Evolutionary conservation across 108 stramenopile species (phyloP).

Genomic region (Fragilaria crotonensis): DNA sequence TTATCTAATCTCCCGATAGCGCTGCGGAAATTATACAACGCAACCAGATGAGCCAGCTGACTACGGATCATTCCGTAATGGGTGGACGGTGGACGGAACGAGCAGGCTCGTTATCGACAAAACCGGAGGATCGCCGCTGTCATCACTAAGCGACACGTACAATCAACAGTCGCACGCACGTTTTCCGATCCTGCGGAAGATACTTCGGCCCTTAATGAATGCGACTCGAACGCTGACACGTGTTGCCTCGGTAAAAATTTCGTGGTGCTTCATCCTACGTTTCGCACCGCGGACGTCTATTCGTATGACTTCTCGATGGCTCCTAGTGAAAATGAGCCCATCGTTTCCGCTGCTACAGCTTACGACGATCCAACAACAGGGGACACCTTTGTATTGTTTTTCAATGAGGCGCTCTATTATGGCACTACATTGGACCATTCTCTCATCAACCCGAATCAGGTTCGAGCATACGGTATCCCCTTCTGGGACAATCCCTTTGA

Average conservation of each 20-base stretch:
- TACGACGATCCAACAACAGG: conserved; percentile 12
- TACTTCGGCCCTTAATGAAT: too few species aligned
- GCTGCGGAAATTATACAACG: too few species aligned
- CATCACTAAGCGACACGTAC: too few species aligned
- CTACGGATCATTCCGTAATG: background rate
- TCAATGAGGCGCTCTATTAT: conserved; percentile 23
- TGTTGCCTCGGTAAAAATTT: too few species aligned
- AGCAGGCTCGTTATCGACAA: too few species aligned
- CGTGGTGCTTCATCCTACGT: background rate
- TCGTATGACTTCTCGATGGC: background rate
- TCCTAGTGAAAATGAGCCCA: conserved; percentile 11
- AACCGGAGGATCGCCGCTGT: too few species aligned
- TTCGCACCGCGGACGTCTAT: background rate
- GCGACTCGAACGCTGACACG: too few species aligned
- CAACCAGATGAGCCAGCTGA: too few species aligned
- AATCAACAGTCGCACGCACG: too few species aligned
- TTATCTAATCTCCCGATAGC: too few species aligned
- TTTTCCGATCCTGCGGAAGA: background rate
- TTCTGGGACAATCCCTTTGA: too few species aligned
- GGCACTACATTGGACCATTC: conserved; percentile 3
- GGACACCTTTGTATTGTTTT: conserved; percentile 17
- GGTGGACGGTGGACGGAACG: conserved; percentile 4
- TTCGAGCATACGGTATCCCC: conserved; percentile 21
- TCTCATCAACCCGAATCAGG: conserved; percentile 26
- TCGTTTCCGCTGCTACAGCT: conserved; percentile 23